Base-by-base conservation (phyloP, 2,329 filamentous ascomycete genomes). In the Zelopaecilomyces penicillatus region DNA sequence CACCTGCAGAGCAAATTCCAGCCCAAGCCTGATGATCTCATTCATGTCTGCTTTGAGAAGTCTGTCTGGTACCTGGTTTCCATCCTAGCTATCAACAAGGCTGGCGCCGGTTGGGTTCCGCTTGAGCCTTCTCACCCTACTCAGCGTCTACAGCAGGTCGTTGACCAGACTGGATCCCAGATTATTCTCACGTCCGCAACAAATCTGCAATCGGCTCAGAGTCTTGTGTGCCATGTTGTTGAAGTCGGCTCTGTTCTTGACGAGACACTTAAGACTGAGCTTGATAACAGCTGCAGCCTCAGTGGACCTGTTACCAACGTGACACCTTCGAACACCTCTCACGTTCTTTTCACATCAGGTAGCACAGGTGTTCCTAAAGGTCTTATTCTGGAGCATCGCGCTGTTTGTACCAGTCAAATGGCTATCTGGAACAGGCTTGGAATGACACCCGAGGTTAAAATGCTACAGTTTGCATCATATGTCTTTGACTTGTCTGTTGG, bases 21-120 rank as follows among this genome's bases (percentile, higher is more conserved):
- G 2, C 41, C 48, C 33, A 30, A 30, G 30, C 37, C 42, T 2
- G 38, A 40, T 9, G 48, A 50, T 30, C 34, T 49, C 5, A 49
- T 63, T 0, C 54, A 56, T 6, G 38, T 63, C 0, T 61, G 56
- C 38, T 60, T 61, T 11, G 57, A 60, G 30, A 63, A 63, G 39
- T 59, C 55, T 0, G 41, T 43, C 3, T 55, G 52, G 52, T 45
- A 48, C 19, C 42, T 54, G 4, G 53, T 55, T 28, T 39, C 50
- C 8, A 49, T 52, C n/a, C 31, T 55, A 1, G 53, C 50, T 3
- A 44, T 55, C 8, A 41, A 50, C 12, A 48, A 51, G 31, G 53
- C 48, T 30, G 53, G 53, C 26, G 53, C 43, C 19, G 43, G 44
- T 5, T 53, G 48, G 29, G 51, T 53, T 30, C 50, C 47, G 7